A percentile compares a stretch with the other conserved stretches of the same genome.
Evolutionary conservation across 2,329 filamentous ascomycete species (phyloP).

Genomic region (Trichoderma sp.): DNA sequence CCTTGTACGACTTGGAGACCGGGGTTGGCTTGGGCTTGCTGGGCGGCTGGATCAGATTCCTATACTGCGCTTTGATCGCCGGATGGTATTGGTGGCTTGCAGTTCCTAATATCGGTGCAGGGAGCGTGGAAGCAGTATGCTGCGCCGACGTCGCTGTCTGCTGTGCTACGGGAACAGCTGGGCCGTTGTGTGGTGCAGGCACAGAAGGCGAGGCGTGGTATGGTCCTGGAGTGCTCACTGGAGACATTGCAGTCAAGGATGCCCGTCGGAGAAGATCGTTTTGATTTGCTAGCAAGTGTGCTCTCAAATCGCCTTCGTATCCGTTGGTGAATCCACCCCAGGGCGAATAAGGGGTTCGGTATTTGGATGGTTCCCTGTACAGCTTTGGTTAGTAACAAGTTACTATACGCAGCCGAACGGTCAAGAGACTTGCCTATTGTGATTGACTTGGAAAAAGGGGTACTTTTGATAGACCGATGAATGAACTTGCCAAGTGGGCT

Average conservation of each 20-base stretch:
- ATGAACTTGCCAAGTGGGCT: slow-evolving; percentile 36
- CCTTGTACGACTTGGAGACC: slow-evolving; percentile 34
- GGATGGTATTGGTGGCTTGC: slow-evolving; percentile 16
- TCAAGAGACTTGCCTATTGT: slow-evolving; percentile 49
- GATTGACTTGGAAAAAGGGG: slow-evolving; percentile 57
- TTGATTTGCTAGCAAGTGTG: slow-evolving; percentile 42
- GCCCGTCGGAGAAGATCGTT: slow-evolving; percentile 32
- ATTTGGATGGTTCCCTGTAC: slow-evolving; percentile 52
- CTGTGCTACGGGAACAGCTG: background rate
- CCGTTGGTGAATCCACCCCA: slow-evolving; percentile 61
- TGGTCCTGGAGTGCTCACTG: background rate
- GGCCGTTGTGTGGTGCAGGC: background rate
- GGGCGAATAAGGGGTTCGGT: slow-evolving; percentile 58
- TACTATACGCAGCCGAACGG: background rate
- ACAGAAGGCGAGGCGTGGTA: background rate
- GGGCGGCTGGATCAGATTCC: slow-evolving; percentile 17
- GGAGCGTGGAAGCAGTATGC: background rate
- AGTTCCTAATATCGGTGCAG: background rate
- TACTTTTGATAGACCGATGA: slow-evolving; percentile 52
- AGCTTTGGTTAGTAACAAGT: slow-evolving; percentile 22
- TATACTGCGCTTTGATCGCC: slow-evolving; percentile 18
- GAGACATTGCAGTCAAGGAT: slow-evolving; percentile 19
- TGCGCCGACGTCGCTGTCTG: background rate
- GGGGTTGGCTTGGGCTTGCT: slow-evolving; percentile 29
- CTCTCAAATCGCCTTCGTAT: slow-evolving; percentile 53